Base-by-base conservation (phyloP, 306 rosid species). In the Amphicarpaea edgeworthii region DNA sequence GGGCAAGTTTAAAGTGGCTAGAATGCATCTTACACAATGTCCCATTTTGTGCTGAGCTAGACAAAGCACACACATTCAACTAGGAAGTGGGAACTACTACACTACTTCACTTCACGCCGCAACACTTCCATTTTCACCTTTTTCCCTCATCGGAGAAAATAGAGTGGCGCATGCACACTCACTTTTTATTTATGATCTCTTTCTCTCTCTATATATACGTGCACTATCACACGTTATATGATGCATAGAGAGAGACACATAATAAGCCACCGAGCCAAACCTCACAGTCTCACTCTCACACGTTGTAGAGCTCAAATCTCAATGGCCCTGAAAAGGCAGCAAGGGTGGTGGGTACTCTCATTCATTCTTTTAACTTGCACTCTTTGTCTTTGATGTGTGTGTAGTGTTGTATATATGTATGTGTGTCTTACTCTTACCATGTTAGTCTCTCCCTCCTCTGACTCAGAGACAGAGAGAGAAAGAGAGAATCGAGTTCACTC, bases 291-390 rank as follows among this genome's bases (percentile, higher is more conserved):
- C 71, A 62, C 81, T 57, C 64, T 68, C 71, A 62, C 81, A 75
- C 68, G 54, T 69, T 34, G n/a, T 47, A 7, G 30, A 73, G 58
- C 77, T 81, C 91, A 84, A 85, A 93, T 90, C 87, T 90, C 86
- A 64, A 87, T 80, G 89, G 26, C 73, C 70, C 79, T 32, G 59
- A 47, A 85, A 83, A 51, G 50, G 58, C 16, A 66, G 11, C 20
- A 68, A 68, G 68, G 51, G 68, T 55, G 19, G n/a, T 57, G 65
- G 40, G 40, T 45, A 7, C 75, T 80, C n/a, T n/a, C n/a, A n/a
- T n/a, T n/a, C 46, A 16, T 58, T 23, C 54, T 49, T 61, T 67
- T 59, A 41, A 46, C 75, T 75, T 71, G 80, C 82, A 77, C 50
- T 64, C 62, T 59, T 6, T 82, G 70, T 66, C 19, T 77, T 34